These are phyloP conservation scores for Vitis riparia DNA, from an alignment of 164 flowering plant species.

Conservation along the genomic window DNA sequence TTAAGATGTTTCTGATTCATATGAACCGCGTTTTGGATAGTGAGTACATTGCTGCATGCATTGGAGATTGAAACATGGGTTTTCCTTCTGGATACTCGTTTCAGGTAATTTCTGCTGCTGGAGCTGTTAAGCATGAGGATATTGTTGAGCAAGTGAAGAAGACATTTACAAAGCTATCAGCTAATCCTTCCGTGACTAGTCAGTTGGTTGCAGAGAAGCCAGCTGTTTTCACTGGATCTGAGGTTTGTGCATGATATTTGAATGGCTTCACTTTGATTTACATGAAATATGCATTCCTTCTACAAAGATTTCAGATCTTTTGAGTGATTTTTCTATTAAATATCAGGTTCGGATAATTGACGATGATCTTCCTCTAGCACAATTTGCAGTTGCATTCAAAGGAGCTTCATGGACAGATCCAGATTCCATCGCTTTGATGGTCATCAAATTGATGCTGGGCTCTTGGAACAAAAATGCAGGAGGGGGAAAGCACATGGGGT, in stretches of 20 bases:
- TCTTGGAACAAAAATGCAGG: slow-evolving; percentile 80
- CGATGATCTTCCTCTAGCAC: slow-evolving; percentile 88
- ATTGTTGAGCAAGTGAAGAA: slow-evolving; percentile 84
- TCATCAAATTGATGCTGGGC: slow-evolving; percentile 91
- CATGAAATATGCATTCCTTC: too few species aligned
- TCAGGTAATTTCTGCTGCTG: slow-evolving; percentile 91
- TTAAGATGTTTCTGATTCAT: not conserved
- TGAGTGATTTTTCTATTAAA: not conserved
- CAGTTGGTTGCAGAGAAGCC: slow-evolving; percentile 79
- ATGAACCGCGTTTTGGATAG: too few species aligned
- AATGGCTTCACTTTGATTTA: not conserved
- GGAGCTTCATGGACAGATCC: slow-evolving; percentile 99
- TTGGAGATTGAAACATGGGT: not conserved
- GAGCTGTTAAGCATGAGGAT: slow-evolving; percentile 94
- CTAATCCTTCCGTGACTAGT: slow-evolving; percentile 74
- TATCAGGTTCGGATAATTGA: slow-evolving; percentile 83
- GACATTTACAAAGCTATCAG: slow-evolving; percentile 74
- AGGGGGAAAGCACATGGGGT: slow-evolving; percentile 98
- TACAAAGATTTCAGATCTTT: too few species aligned
- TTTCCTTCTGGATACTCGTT: slow-evolving; percentile 2
- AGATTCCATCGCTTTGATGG: slow-evolving; percentile 95
- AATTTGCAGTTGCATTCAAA: slow-evolving; percentile 91
- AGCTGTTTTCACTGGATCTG: slow-evolving; percentile 91
- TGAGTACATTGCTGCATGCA: not conserved
- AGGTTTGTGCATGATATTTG: slow-evolving; percentile 44